Conservation (phyloP, 2,329 filamentous ascomycete species). For the Fusarium citri region DNA sequence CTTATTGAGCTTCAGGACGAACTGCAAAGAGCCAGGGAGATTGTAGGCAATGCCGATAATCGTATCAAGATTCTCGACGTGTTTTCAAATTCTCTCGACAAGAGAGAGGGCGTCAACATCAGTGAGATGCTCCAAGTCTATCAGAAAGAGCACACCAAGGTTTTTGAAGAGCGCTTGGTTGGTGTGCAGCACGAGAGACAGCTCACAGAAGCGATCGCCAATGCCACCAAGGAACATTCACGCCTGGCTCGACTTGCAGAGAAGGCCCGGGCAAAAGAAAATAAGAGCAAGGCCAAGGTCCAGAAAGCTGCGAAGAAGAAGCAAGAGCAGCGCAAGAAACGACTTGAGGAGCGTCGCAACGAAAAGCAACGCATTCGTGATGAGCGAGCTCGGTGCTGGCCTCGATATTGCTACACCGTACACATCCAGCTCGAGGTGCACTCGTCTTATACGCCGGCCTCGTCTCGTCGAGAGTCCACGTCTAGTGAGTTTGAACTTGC, state of each 20-base stretch:
- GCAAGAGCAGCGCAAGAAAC: constrained; percentile 50
- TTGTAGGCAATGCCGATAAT: constrained; percentile 42
- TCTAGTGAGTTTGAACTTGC: constrained; percentile 64
- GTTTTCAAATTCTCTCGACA: constrained; percentile 54
- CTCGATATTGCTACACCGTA: constrained; percentile 60
- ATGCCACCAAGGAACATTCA: constrained; percentile 49
- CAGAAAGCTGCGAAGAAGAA: constrained; percentile 53
- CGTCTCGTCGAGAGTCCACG: constrained; percentile 62
- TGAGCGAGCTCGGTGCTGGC: constrained; percentile 62
- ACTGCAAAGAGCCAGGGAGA: constrained; percentile 36
- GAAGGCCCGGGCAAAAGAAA: constrained; percentile 46
- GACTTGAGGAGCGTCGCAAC: constrained; percentile 52
- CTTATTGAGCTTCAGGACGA: constrained; percentile 48
- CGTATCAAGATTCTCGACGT: constrained; percentile 57
- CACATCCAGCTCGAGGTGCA: constrained; percentile 63
- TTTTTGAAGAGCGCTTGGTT: constrained; percentile 55
- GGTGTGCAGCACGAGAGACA: constrained; percentile 50
- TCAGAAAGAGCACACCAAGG: constrained; percentile 55
- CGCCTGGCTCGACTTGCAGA: constrained; percentile 47
- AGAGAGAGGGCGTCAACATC: constrained; percentile 52
- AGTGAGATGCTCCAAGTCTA: constrained; percentile 55
- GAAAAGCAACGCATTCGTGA: constrained; percentile 58
- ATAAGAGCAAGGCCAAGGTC: constrained; percentile 49
- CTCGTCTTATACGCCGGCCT: constrained; percentile 53
- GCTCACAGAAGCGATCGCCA: constrained; percentile 49